Percentiles rank a stretch among this genome's conserved stretches.
Conservation (phyloP, 768 basidiomycete genomes). For the Mycena sanguinolenta region DNA sequence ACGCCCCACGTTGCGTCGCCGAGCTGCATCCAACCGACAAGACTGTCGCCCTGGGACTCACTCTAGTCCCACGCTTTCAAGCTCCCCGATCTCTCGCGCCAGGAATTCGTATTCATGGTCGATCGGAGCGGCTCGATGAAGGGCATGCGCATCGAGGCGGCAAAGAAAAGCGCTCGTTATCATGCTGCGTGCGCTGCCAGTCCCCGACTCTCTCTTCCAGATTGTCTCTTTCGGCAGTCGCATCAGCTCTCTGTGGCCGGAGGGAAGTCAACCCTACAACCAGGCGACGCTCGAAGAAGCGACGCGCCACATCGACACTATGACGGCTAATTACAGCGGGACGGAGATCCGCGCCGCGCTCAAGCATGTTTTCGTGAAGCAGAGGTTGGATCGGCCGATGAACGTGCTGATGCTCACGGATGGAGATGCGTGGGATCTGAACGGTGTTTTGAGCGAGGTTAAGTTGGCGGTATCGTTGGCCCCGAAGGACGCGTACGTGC, state of each 20-base stretch:
- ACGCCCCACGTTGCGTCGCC: slow-evolving; percentile 57
- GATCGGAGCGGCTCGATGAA: slow-evolving; percentile 61
- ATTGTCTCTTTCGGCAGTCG: slow-evolving; percentile 55
- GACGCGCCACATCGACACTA: slow-evolving; percentile 40
- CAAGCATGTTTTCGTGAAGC: slow-evolving; percentile 41
- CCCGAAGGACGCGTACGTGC: slow-evolving; percentile 43
- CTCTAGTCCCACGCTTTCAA: slow-evolving; percentile 59
- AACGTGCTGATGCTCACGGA: slow-evolving; percentile 61
- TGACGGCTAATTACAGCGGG: slow-evolving; percentile 54
- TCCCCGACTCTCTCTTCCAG: slow-evolving; percentile 53
- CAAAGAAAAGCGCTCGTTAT: slow-evolving; percentile 53
- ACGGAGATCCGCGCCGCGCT: slow-evolving; percentile 56
- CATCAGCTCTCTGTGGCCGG: slow-evolving; percentile 45
- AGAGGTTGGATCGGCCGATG: slow-evolving; percentile 48
- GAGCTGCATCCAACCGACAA: slow-evolving; percentile 41
- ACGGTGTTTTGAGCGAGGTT: slow-evolving; percentile 28
- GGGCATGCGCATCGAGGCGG: slow-evolving; percentile 46
- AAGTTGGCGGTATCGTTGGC: slow-evolving; percentile 41
- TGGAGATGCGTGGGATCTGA: slow-evolving; percentile 44
- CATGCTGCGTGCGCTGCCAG: slow-evolving; percentile 55
- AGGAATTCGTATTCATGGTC: slow-evolving; percentile 63
- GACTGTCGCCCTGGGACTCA: slow-evolving; percentile 55
- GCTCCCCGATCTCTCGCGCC: slow-evolving; percentile 48
- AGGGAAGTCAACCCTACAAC: slow-evolving; percentile 39
- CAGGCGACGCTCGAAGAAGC: slow-evolving; percentile 44